Base-by-base conservation (phyloP, 2,329 filamentous ascomycete genomes). In the Colletotrichum tabaci region DNA sequence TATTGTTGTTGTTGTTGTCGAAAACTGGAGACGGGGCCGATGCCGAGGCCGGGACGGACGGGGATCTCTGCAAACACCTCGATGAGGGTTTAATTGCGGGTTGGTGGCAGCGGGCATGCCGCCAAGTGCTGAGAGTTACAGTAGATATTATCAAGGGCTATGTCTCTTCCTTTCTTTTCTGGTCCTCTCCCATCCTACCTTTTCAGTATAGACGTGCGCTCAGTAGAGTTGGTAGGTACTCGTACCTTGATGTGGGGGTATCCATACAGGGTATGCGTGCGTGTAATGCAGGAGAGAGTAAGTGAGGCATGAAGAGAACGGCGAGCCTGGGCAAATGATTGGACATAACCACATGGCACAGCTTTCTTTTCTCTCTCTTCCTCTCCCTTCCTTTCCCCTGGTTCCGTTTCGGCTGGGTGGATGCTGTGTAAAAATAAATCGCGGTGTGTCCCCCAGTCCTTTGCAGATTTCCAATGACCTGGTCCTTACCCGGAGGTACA, bases 401-500 rank as follows among this genome's bases (percentile, higher is more conserved):
- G 61, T 23, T 12, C 44, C 53, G 66, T 65, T 65, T 65, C 52
- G 64, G 38, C 56, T 12, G 42, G 38, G 64, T 67, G 64, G 47
- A 47, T 61, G 57, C 57, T 10, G 15, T 42, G 56, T 30, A 61
- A 66, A 61, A 66, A 66, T 66, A 61, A 63, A 42, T 15, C 9
- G 44, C 60, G 35, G 12, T 18, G n/a, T 61, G 57, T 30, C 30
- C n/a, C 50, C 52, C 13, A 18, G 30, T 38, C 35, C 35, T 21
- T 4, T 57, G 30, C 35, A 57, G 35, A 16, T 57, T 57, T 57
- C 53, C 53, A 57, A 57, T 38, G n/a, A 57, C 35, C 53, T 40
- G 53, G 53, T 40, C 30, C 35, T 23, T 57, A 57, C 53, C 35
- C 49, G 12, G 49, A 23, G 49, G 49, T 50, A 23, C 21, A 50